Base-by-base conservation (phyloP, 2,329 filamentous ascomycete species). In the Geosmithia flava region DNA sequence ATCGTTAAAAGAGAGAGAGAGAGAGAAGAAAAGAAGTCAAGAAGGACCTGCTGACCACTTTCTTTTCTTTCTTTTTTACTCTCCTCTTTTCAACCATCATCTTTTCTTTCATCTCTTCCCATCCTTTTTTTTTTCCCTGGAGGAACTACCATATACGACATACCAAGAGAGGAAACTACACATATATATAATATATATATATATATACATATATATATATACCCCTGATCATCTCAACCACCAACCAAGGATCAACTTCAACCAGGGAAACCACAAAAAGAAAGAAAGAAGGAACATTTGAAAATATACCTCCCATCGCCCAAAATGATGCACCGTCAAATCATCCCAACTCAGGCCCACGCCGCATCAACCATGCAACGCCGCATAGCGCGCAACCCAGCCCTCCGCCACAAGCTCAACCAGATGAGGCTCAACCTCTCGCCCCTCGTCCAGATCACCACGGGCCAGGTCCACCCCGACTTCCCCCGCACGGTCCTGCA, bases 401-500 rank as follows among this genome's bases (percentile, higher is more conserved):
- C 63, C 7, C 73, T 88, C 52, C 66, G 69, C 8, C 62, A 69
- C 52, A 87, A 87, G 58, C 71, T 89, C 50, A 58, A 67, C 20
- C 75, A 84, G 53, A 81, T 89, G 73, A 72, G 75, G 19, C 73
- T 85, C 11, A 71, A 70, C 20, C 76, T 89, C 20, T 74, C 76
- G 1, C 83, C 84, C 1, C 77, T 89, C 6, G 78, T 85, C 7
- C 76, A 81, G 62, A 65, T 83, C 53, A 69, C 70, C 20, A 76
- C 75, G 2, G 83, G 83, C 46, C 59, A 65, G n/a, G 66, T 83
- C 2, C 83, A 86, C 57, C 76, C 80, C 0, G 61, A 68, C 48
- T 89, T 85, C 61, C 85, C 85, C 1, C 57, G 59, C 19, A 85
- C 78, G 3, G 70, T 88, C 48, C 77, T 89, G 44, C 74, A 76